A percentile compares a stretch with the other conserved stretches of the same genome.
phyloP scores from a whole-genome alignment of 805 yeast genomes.

The Suhomyces tanzawaensis region DNA sequence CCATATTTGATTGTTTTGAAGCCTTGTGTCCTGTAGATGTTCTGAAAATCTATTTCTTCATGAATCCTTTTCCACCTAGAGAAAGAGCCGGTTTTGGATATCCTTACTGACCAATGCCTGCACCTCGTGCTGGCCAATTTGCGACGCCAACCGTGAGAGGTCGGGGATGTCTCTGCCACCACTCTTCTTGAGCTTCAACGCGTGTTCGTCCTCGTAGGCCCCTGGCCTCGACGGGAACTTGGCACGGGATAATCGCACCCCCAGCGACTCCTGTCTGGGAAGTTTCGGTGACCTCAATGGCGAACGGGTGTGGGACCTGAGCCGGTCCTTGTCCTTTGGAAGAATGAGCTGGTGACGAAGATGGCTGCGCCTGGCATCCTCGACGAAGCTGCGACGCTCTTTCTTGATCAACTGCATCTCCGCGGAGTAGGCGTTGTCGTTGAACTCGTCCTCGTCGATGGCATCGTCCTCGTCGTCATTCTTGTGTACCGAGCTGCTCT shows the following conservation, averaged over 20 bases:
- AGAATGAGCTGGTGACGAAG: not conserved
- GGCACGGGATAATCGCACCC: not conserved
- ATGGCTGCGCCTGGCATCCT: slow-evolving; percentile 1
- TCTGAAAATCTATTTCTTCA: no score
- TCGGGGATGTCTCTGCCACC: slow-evolving; percentile 2
- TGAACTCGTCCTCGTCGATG: slow-evolving; percentile 4
- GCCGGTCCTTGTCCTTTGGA: not conserved
- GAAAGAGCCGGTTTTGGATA: slow-evolving; percentile 19
- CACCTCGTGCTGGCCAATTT: slow-evolving; percentile 18
- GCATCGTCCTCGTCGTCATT: slow-evolving; percentile 13
- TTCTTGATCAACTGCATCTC: not conserved
- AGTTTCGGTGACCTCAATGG: not conserved
- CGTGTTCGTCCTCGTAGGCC: slow-evolving; percentile 9
- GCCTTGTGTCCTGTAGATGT: no score
- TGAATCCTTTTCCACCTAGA: no score
- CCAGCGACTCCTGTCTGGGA: not conserved
- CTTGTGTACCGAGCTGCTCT: slow-evolving; percentile 14
- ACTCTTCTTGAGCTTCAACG: slow-evolving; percentile 7
- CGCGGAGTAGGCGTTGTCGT: slow-evolving; percentile 1
- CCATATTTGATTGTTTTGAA: no score
- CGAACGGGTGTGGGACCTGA: not conserved
- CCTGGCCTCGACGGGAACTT: not conserved
- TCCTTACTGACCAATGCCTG: slow-evolving; percentile 22
- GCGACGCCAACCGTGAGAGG: slow-evolving; percentile 6
- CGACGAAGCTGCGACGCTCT: not conserved